Base-by-base conservation (phyloP, 306 rosid genomes). In the Vachellia pachyceras region DNA sequence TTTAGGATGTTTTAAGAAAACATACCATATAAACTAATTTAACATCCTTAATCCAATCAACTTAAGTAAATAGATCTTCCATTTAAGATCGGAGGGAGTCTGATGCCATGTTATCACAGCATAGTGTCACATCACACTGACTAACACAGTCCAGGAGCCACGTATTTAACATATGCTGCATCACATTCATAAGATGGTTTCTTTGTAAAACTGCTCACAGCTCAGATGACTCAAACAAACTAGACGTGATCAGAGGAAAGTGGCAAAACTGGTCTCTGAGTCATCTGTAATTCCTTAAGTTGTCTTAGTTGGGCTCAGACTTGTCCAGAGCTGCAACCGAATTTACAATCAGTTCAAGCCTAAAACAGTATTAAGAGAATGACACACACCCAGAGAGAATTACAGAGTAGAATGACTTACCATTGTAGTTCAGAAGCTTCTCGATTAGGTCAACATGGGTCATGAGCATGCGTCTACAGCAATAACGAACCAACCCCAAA, bases 401-500 rank as follows among this genome's bases (percentile, higher is more conserved):
- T 36, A 79, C 18, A 52, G 77, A 76, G 81, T 61, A 80, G 42
- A 45, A 46, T 63, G 73, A 68, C n/a, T 88, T 87, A 95, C 98
- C 77, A 50, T 93, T 95, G 94, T 93, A 95, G 86, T 95, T 93
- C 75, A 95, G 90, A 80, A 93, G 94, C 94, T 95, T 95, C 90
- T 95, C 98, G 35, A 95, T 93, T 80, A 95, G 98, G 73, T 95
- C 99, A 33, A 93, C 99, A 55, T 93, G 98, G 76, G 99, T 95
- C 99, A 95, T 93, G 55, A 95, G 98, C 99, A 93, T 95, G n/a
- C 97, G 87, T 80, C 99, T 88, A 73, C 97, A 95, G 77, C 98
- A 95, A 63, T 93, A 95, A 20, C 97, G 97, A 80, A 95, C 97
- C 89, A 95, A 84, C 5, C 91, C 92, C 92, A 95, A 74, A 15